phyloP scores from a whole-genome alignment of 441 rosid genomes.

The Jatropha podagrica region DNA sequence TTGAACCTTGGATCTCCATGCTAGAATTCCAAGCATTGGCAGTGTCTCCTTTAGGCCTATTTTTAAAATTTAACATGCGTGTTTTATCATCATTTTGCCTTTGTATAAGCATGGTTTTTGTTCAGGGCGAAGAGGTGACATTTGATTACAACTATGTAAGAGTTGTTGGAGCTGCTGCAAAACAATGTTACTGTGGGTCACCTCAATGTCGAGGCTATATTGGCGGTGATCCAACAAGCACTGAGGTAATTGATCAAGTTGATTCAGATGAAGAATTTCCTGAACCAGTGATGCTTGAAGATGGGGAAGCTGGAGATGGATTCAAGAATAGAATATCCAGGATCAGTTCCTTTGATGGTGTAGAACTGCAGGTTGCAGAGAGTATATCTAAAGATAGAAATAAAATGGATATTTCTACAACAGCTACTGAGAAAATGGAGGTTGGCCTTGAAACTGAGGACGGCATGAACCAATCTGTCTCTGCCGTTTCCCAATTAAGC shows the following conservation, averaged over 20 bases:
- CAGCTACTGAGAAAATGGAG: slow-evolving; percentile 29
- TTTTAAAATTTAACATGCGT: neutral
- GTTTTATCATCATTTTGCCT: slow-evolving; percentile 11
- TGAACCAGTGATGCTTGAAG: slow-evolving; percentile 81
- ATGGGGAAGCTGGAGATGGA: slow-evolving; percentile 36
- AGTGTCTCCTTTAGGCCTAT: neutral
- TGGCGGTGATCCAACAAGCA: slow-evolving; percentile 85
- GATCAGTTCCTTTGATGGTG: slow-evolving; percentile 34
- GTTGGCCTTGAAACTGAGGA: slow-evolving; percentile 33
- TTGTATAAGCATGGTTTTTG: slow-evolving; percentile 18
- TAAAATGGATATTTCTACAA: slow-evolving; percentile 18
- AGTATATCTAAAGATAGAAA: slow-evolving; percentile 28
- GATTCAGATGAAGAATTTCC: slow-evolving; percentile 99
- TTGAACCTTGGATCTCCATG: neutral
- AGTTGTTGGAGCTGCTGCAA: slow-evolving; percentile 98
- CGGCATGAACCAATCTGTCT: slow-evolving; percentile 33
- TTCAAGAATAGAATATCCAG: slow-evolving; percentile 25
- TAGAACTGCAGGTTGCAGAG: slow-evolving; percentile 35
- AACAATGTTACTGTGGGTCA: slow-evolving; percentile 91
- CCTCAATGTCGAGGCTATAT: slow-evolving; percentile 92
- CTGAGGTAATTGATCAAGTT: slow-evolving; percentile 81
- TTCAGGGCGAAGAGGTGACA: slow-evolving; percentile 91
- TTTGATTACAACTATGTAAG: slow-evolving; percentile 99
- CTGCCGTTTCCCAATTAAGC: slow-evolving; percentile 31
- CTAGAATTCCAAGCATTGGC: slow-evolving; percentile 3